Evolutionary conservation across 1,284 basidiomycete genomes (phyloP), one percentile per base, ranked within the genome.

Genomic region (Afroboletus lepidellus): DNA sequence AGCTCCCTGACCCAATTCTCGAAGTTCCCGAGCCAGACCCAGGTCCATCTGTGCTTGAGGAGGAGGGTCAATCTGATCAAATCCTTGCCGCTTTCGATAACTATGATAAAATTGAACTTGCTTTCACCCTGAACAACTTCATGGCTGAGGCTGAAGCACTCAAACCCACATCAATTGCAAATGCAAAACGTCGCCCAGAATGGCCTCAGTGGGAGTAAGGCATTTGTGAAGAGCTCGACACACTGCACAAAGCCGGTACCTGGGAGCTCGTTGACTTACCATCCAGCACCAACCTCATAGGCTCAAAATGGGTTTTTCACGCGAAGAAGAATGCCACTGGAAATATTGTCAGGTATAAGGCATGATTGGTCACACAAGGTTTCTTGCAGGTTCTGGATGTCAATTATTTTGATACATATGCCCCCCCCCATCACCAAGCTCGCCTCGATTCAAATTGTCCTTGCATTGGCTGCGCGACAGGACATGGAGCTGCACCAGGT

Each of bases 281-380:
- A 18, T 18, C 29, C 2, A 48, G 47, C 0, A 25, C 38, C 0
- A 60, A 63, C 11, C 4, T 63, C 0, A 48, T 65, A 0, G 57
- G 62, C 1, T 59, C 50, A 3, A 61, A 59, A n/a, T 76, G 72
- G 72, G 72, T 76, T 1, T 74, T 71, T 54, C 57, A 56, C 9
- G 49, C 61, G 13, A 69, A 66, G 30, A 71, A 70, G 42, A 57
- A 66, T 24, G 57, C 70, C 7, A 54, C 59, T 8, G 59, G 42
- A 1, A 44, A 44, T 21, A 20, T 44, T 5, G 21, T 44, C 5
- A 1, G 38, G 2, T n/a, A 41, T 8, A 39, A 38, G 13, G 36
- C 38, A 8, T 12, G 20, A 2, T 23, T 39, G 8, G 16, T 41
- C 16, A 12, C 13, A 3, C 38, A 39, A 16, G 38, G 38, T 6